Evolutionary conservation across 768 basidiomycete genomes (phyloP).

Genomic region (Lactarius akahatsu): DNA sequence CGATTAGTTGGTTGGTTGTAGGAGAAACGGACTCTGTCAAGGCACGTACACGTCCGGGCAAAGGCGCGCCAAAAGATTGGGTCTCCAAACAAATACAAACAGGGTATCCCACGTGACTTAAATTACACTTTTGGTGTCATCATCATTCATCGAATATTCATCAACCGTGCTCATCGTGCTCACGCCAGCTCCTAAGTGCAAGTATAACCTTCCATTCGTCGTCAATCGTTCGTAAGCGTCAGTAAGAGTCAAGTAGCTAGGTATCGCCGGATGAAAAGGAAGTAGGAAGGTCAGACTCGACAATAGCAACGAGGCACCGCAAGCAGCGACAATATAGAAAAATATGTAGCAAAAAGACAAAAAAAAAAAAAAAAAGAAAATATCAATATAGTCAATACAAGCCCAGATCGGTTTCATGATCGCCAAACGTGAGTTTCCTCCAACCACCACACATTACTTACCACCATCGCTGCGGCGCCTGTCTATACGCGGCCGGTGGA

Average conservation of each 20-base stretch:
- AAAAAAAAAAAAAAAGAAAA: background rate
- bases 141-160: too few species aligned
- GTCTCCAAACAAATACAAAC: slow-evolving; percentile 25
- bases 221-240: slow-evolving; percentile 27
- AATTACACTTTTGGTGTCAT: too few species aligned
- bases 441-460: slow-evolving; percentile 22
- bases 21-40: background rate
- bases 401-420: slow-evolving; percentile 25
- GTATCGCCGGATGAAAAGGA: slow-evolving; percentile 22
- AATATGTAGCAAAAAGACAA: slow-evolving; percentile 19
- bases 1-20: slow-evolving; percentile 12
- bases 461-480: slow-evolving; percentile 27
- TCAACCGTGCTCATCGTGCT: too few species aligned
- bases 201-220: slow-evolving; percentile 26
- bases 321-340: slow-evolving; percentile 27
- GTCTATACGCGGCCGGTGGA: slow-evolving; percentile 36
- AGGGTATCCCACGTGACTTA: too few species aligned
- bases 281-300: slow-evolving; percentile 18
- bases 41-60: slow-evolving; percentile 5
- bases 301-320: slow-evolving; percentile 18
- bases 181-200: too few species aligned
- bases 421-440: slow-evolving; percentile 5
- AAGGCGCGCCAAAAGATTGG: slow-evolving; percentile 21
- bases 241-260: slow-evolving; percentile 18
- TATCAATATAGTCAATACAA: slow-evolving; percentile 27